Evolutionary conservation across 2,329 filamentous ascomycete genomes (phyloP).

Genomic region (Trematosphaeria pertusa): DNA sequence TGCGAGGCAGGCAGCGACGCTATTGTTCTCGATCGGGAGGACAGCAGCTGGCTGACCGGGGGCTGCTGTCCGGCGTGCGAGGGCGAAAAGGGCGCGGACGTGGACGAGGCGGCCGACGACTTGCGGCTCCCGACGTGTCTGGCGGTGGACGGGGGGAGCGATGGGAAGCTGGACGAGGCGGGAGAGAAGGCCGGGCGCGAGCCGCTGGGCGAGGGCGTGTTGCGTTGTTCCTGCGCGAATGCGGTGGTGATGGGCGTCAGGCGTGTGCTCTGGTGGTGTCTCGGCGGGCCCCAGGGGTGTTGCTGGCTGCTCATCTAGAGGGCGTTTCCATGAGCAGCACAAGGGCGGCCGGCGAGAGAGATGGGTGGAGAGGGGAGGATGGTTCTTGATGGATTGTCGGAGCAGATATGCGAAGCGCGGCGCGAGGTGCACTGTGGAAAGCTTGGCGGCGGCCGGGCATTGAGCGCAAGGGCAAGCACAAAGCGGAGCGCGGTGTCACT

Average conservation of each 20-base stretch:
- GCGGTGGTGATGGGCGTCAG: constrained; percentile 65
- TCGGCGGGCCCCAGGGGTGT: constrained; percentile 64
- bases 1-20: constrained; percentile 61
- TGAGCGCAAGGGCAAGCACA: too few relatives aligned
- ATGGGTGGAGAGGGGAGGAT: not conserved
- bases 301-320: constrained; percentile 59
- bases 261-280: constrained; percentile 62
- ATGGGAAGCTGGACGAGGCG: constrained; percentile 60
- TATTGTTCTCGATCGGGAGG: constrained; percentile 64
- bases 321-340: constrained; percentile 51
- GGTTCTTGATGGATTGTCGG: not conserved
- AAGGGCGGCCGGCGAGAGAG: constrained; percentile 30
- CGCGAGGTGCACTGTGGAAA: too few relatives aligned
- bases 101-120: constrained; percentile 61
- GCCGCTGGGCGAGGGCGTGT: constrained; percentile 57
- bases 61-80: constrained; percentile 63
- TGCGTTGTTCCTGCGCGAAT: constrained; percentile 52
- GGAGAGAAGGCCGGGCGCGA: constrained; percentile 60
- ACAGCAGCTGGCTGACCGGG: constrained; percentile 60
- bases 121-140: constrained; percentile 61
- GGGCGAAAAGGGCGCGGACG: constrained; percentile 62
- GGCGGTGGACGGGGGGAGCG: constrained; percentile 56
- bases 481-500: too few relatives aligned
- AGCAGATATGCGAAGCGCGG: not conserved
- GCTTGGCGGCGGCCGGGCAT: too few relatives aligned